Base-by-base conservation (phyloP, 345 rosid species). In the Syzygium aromaticum region DNA sequence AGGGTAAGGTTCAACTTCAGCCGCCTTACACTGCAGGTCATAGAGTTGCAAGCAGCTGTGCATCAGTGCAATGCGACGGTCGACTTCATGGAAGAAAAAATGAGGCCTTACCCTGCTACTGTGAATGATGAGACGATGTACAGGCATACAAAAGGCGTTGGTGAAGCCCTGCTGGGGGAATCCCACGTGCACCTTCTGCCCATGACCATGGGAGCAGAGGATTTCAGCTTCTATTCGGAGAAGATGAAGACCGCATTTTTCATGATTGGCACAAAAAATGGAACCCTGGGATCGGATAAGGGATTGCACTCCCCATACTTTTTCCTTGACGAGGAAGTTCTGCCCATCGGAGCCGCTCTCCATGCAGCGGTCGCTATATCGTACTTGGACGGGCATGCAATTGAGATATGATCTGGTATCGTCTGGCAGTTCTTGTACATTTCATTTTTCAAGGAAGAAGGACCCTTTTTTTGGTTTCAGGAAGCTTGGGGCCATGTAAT, bases 201-300 rank as follows among this genome's bases (percentile, higher is more conserved):
- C 12, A 11, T 61, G 90, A 4, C 2, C 3, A 93, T 94, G 97
- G 96, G 17, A 59, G 95, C 95, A 40, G 96, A 94, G 89, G 97
- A 94, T 86, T 94, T 94, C 89, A 87, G 94, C 91, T 94, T 92
- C 91, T 93, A 89, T 86, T 86, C 93, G 16, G 84, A 93, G 87
- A 90, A 89, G 89, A 91, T 92, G 89, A 88, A 87, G 30, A 90
- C 95, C 21, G 90, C 95, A 27, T 84, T 93, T 52, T 93, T 91
- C 90, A 2, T 85, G 52, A 90, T 93, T 19, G 89, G 86, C 54
- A 7, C n/a, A 11, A 54, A 54, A 23, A 87, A 87, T 43, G 84
- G 28, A 14, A 83, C 88, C 21, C 33, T 43, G 7, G 52, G 23
- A 30, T 28, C 77, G 51, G 86, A 83, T 23, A 28, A 51, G 51